Evolutionary conservation across 306 rosid species (phyloP).

Genomic region (Ziziphus jujuba): DNA sequence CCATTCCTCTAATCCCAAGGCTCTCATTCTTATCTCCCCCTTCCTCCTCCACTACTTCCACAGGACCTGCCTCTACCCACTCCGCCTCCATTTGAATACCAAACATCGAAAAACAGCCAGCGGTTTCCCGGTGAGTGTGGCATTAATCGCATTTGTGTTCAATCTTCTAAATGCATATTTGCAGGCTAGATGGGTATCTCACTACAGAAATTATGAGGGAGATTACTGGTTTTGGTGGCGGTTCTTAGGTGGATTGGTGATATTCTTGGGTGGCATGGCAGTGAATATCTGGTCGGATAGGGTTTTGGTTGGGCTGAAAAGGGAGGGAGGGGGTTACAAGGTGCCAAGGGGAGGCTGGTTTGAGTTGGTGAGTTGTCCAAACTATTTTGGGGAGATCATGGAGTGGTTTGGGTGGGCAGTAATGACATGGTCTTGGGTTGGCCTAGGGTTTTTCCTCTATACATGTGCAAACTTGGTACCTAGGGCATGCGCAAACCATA

Average conservation of each 20-base stretch:
- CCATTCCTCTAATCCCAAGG: slow-evolving; percentile 49
- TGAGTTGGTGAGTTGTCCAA: slow-evolving; percentile 75
- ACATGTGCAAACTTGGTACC: slow-evolving; percentile 86
- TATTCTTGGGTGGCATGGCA: slow-evolving; percentile 55
- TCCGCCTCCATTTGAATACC: slow-evolving; percentile 34
- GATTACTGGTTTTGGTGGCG: slow-evolving; percentile 51
- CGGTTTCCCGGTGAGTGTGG: slow-evolving; percentile 58
- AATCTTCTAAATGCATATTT: slow-evolving; percentile 62
- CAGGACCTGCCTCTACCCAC: slow-evolving; percentile 65
- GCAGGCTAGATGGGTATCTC: slow-evolving; percentile 66
- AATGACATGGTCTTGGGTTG: slow-evolving; percentile 78
- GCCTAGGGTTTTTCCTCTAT: slow-evolving; percentile 57
- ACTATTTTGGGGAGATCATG: slow-evolving; percentile 70
- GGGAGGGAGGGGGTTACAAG: slow-evolving; percentile 61
- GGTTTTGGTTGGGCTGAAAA: slow-evolving; percentile 56
- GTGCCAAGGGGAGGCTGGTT: slow-evolving; percentile 72
- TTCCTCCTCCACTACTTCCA: slow-evolving; percentile 71
- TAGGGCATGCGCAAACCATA: slow-evolving; percentile 63
- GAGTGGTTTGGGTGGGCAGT: slow-evolving; percentile 90
- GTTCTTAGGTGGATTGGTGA: slow-evolving; percentile 35
- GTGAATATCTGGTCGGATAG: slow-evolving; percentile 67
- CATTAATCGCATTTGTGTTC: slow-evolving; percentile 50
- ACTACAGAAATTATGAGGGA: slow-evolving; percentile 38
- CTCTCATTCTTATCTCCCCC: slow-evolving; percentile 53
- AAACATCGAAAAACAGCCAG: not conserved